Conservation (phyloP, 2,329 filamentous ascomycete species). For the Alternaria sp. region DNA sequence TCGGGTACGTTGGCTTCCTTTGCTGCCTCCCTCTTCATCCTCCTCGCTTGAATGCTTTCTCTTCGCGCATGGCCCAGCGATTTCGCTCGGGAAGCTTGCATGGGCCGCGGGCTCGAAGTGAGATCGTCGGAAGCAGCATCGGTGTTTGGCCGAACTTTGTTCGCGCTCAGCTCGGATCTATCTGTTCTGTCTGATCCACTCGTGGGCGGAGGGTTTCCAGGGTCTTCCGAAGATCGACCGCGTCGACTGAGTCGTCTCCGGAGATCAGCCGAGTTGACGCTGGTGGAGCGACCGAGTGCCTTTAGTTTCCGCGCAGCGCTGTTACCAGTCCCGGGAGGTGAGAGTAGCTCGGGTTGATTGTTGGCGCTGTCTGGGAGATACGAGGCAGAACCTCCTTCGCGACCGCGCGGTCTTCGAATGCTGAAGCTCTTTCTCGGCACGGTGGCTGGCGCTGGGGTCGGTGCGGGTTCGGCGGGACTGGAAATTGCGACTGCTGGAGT, state of each 20-base stretch:
- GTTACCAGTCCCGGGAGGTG: conserved; percentile 68
- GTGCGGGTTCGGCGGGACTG: conserved; percentile 69
- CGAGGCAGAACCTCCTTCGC: conserved; percentile 58
- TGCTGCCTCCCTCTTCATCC: conserved; percentile 74
- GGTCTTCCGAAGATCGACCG: conserved; percentile 61
- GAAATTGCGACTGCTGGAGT: conserved; percentile 83
- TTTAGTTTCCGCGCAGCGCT: conserved; percentile 66
- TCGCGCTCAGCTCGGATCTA: conserved; percentile 64
- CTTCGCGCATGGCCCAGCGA: conserved; percentile 87
- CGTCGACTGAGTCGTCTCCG: conserved; percentile 68
- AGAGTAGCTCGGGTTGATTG: conserved; percentile 79
- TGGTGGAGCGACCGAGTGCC: conserved; percentile 83
- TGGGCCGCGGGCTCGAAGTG: conserved; percentile 37
- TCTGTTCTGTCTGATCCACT: conserved; percentile 86
- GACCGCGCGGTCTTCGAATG: conserved; percentile 68
- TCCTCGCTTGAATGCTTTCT: conserved; percentile 89
- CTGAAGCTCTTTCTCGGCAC: conserved; percentile 87
- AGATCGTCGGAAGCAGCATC: conserved; percentile 60
- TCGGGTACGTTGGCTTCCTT: conserved; percentile 83
- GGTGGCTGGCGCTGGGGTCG: conserved; percentile 61
- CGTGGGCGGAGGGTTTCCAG: conserved; percentile 71
- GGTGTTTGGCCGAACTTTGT: conserved; percentile 55
- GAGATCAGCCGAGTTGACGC: conserved; percentile 87
- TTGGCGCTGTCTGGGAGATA: conserved; percentile 61
- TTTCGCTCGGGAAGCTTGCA: conserved; percentile 68